Percentiles rank a stretch among this genome's conserved stretches.
Conservation (phyloP, 1,139 yeast genomes). For the Debaryomycetaceae sp. region DNA sequence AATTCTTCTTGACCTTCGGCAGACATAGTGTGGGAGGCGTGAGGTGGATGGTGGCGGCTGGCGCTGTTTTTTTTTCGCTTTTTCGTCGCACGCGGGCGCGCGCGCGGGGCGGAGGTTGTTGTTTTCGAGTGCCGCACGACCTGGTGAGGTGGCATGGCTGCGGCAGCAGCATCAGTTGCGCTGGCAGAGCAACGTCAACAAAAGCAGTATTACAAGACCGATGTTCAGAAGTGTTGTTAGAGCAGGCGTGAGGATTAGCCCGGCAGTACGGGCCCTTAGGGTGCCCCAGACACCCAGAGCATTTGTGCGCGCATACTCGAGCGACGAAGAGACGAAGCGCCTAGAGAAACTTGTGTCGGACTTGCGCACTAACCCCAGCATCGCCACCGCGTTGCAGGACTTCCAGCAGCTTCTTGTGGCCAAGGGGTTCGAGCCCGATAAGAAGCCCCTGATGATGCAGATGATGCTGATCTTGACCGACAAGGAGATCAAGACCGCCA, state of each 20-base stretch:
- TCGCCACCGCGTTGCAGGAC: slow-evolving; percentile 23
- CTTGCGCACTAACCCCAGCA: slow-evolving; percentile 25
- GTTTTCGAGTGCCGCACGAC: slow-evolving; percentile 2
- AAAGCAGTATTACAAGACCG: too few relatives aligned
- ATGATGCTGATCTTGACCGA: slow-evolving; percentile 37
- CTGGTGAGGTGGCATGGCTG: slow-evolving; percentile 1
- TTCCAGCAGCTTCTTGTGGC: slow-evolving; percentile 28
- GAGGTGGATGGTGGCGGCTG: background rate
- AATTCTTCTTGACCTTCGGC: slow-evolving; percentile 99
- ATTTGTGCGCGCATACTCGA: background rate
- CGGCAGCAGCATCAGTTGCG: background rate
- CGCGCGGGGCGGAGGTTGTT: background rate
- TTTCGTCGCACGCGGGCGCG: background rate
- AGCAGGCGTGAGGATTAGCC: background rate
- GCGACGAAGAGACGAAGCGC: slow-evolving; percentile 15
- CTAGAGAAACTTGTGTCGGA: slow-evolving; percentile 16
- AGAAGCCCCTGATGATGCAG: slow-evolving; percentile 33
- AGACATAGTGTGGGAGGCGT: slow-evolving; percentile 39
- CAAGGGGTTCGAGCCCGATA: slow-evolving; percentile 31
- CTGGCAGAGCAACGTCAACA: too few relatives aligned
- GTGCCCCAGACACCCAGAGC: background rate
- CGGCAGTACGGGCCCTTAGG: too few relatives aligned
- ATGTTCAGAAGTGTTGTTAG: background rate
- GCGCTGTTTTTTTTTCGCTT: background rate
- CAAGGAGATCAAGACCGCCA: slow-evolving; percentile 30